Evolutionary conservation across 2,329 filamentous ascomycete species (phyloP).

Genomic region (Trichocomaceae sp.): DNA sequence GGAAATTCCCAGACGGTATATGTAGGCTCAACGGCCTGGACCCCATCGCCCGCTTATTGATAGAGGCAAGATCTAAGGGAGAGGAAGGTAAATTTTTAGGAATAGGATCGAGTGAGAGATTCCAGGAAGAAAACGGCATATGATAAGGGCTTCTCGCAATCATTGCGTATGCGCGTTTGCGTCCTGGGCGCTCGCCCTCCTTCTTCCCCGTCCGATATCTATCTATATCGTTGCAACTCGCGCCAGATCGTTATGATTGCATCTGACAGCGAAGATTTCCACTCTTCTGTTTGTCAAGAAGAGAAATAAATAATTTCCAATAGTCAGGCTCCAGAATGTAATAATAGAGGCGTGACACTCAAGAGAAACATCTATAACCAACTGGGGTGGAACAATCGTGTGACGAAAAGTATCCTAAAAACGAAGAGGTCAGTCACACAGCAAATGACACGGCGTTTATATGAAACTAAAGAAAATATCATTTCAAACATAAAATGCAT

Average conservation of each 20-base stretch:
- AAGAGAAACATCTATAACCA: background rate
- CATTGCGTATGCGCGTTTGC: constrained; percentile 29
- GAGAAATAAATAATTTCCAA: background rate
- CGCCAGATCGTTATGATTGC: background rate
- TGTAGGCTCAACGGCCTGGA: constrained; percentile 41
- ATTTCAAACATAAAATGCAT: constrained; percentile 1
- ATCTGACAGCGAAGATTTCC: constrained; percentile 1
- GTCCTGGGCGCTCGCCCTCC: constrained; percentile 1
- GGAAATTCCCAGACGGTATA: constrained; percentile 33
- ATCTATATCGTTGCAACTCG: constrained; percentile 3
- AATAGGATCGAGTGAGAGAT: constrained; percentile 38
- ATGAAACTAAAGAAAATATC: background rate
- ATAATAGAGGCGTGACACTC: background rate
- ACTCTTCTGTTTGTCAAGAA: background rate
- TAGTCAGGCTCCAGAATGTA: background rate
- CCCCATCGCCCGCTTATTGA: constrained; percentile 34
- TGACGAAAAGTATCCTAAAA: constrained; percentile 1
- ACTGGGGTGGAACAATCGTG: constrained; percentile 1
- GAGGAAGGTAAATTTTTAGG: constrained; percentile 40
- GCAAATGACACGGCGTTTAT: constrained; percentile 3
- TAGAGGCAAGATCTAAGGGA: constrained; percentile 38
- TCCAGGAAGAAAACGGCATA: constrained; percentile 32
- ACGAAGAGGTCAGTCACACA: constrained; percentile 4
- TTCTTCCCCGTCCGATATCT: constrained; percentile 1
- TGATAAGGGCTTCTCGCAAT: constrained; percentile 32